Percentiles rank a stretch among this genome's conserved stretches.
Conservation (phyloP, 805 yeast genomes). For the Yamadazyma phyllophila region DNA sequence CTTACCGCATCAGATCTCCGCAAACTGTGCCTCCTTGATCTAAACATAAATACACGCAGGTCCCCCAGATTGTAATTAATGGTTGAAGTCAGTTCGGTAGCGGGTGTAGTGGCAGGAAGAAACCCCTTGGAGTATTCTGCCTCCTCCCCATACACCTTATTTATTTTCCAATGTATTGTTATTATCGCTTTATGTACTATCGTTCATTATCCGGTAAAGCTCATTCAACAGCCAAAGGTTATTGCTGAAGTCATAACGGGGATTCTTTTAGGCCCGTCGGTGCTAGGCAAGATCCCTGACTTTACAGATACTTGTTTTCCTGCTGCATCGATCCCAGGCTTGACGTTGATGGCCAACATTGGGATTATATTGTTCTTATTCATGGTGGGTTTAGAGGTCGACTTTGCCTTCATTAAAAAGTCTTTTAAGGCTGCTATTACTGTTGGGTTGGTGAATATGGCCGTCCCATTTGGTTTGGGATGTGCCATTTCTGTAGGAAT, state of each 20-base stretch:
- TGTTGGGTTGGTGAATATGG: constrained; percentile 72
- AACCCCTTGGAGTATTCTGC: constrained; percentile 64
- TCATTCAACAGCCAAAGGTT: constrained; percentile 71
- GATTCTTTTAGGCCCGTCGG: constrained; percentile 72
- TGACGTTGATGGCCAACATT: constrained; percentile 66
- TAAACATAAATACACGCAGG: not conserved
- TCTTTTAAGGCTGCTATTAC: constrained; percentile 59
- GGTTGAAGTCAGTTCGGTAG: constrained; percentile 40
- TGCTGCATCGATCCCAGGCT: constrained; percentile 54
- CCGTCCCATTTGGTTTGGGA: constrained; percentile 78
- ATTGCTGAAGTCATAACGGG: constrained; percentile 82
- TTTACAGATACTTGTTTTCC: constrained; percentile 70
- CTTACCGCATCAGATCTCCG: not conserved
- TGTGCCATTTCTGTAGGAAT: constrained; percentile 68
- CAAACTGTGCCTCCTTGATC: not conserved
- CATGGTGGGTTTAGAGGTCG: constrained; percentile 79
- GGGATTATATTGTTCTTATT: constrained; percentile 76
- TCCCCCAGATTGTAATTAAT: constrained; percentile 1
- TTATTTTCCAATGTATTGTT: constrained; percentile 65
- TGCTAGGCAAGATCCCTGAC: constrained; percentile 65
- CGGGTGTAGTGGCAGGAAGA: constrained; percentile 70
- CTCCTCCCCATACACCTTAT: constrained; percentile 62
- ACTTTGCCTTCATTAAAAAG: constrained; percentile 58
- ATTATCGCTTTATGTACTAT: constrained; percentile 60
- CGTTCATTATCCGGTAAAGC: constrained; percentile 58